These are phyloP conservation scores for Pelargonium australe DNA, from an alignment of 441 rosid species.

Conservation along the genomic window DNA sequence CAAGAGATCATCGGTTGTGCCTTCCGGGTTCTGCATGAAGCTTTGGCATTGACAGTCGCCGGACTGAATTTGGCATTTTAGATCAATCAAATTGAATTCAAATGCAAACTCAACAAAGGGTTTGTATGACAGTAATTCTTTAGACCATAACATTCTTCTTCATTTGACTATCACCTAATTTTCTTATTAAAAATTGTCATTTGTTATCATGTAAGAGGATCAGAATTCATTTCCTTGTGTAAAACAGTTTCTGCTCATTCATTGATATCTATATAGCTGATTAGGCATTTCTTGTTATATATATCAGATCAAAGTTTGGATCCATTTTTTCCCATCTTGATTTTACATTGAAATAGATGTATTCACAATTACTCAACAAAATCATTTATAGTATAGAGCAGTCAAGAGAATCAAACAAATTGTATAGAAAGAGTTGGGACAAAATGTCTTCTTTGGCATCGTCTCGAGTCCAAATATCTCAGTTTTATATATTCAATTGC, in stretches of 20 bases:
- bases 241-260: constrained; percentile 19
- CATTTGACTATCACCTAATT: constrained; percentile 24
- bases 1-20: constrained; percentile 46
- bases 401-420: too few relatives aligned
- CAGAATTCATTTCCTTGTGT: constrained; percentile 22
- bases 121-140: constrained; percentile 14
- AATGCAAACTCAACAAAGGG: constrained; percentile 23
- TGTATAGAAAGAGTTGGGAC: too few relatives aligned
- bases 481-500: too few relatives aligned
- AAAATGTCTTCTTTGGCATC: too few relatives aligned
- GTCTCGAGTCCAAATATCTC: too few relatives aligned
- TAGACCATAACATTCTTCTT: constrained; percentile 29
- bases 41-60: constrained; percentile 68
- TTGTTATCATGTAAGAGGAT: constrained; percentile 35
- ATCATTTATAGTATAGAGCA: too few relatives aligned
- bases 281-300: background rate
- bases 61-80: background rate
- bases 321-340: too few relatives aligned
- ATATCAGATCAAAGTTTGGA: too few relatives aligned
- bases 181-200: constrained; percentile 25
- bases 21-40: constrained; percentile 79
- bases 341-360: too few relatives aligned
- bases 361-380: too few relatives aligned
- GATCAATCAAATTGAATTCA: constrained; percentile 13
- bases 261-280: constrained; percentile 9